Evolutionary conservation across 495 filamentous ascomycete genomes (phyloP).

Genomic region (Durotheca rogersii): DNA sequence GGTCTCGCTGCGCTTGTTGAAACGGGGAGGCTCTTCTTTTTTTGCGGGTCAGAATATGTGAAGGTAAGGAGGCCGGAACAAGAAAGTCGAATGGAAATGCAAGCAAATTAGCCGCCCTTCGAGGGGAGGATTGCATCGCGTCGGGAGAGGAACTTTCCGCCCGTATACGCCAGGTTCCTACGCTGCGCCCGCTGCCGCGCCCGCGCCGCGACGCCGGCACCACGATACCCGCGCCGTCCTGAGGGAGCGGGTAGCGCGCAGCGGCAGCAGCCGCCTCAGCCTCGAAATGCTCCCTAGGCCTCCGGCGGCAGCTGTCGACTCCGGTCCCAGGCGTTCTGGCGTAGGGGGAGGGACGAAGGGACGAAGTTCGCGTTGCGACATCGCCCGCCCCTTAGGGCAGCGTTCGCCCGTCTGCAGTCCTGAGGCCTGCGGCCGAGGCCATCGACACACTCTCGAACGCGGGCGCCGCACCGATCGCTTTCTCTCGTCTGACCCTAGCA

Average conservation of each 20-base stretch:
- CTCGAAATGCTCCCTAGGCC: conserved; percentile 28
- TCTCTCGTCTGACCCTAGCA: background rate
- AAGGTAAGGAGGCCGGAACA: too few species aligned
- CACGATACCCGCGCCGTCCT: conserved; percentile 21
- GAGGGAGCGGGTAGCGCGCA: conserved; percentile 1
- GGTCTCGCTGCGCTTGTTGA: conserved; percentile 21
- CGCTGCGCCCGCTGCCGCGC: too few species aligned
- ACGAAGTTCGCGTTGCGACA: too few species aligned
- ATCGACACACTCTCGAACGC: too few species aligned
- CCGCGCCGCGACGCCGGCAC: too few species aligned
- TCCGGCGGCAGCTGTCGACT: conserved; percentile 15
- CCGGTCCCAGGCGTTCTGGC: background rate
- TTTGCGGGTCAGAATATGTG: background rate
- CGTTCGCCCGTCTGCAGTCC: too few species aligned
- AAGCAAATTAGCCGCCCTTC: conserved; percentile 8
- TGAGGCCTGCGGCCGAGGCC: conserved; percentile 23
- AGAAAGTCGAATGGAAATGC: background rate
- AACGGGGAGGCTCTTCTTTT: conserved; percentile 25
- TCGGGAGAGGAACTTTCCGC: background rate
- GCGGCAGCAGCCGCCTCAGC: conserved; percentile 13
- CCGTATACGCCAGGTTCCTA: background rate
- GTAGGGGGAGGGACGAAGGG: too few species aligned
- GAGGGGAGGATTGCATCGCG: background rate
- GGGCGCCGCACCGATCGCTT: background rate
- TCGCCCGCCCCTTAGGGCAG: too few species aligned